Evolutionary conservation across 805 yeast species (phyloP).

Genomic region (Schwanniomyces pseudopolymorphus): DNA sequence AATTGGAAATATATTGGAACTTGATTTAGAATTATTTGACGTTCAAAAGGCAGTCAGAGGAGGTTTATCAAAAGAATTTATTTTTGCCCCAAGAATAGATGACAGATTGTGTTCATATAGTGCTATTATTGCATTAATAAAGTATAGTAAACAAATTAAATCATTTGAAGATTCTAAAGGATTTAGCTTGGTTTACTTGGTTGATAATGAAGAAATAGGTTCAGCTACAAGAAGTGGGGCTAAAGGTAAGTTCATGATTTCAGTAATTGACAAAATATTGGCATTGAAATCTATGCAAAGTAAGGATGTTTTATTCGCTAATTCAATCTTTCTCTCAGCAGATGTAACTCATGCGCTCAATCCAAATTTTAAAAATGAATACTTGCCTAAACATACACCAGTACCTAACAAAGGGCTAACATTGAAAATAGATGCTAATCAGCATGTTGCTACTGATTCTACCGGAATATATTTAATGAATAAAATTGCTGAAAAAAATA

Average conservation of each 20-base stretch:
- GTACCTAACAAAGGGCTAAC: slow-evolving; percentile 39
- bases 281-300: slow-evolving; percentile 3
- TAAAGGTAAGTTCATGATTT: slow-evolving; percentile 29
- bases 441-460: slow-evolving; percentile 39
- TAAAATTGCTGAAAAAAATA: slow-evolving; percentile 20
- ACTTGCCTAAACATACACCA: slow-evolving; percentile 34
- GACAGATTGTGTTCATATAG: slow-evolving; percentile 81
- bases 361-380: slow-evolving; percentile 36
- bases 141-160: slow-evolving; percentile 14
- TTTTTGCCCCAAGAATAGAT: slow-evolving; percentile 81
- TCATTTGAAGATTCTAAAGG: slow-evolving; percentile 23
- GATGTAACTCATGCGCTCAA: slow-evolving; percentile 45
- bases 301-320: slow-evolving; percentile 20
- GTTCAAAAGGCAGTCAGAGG: slow-evolving; percentile 78
- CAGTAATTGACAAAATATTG: slow-evolving; percentile 12
- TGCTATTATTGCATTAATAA: slow-evolving; percentile 60
- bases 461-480: slow-evolving; percentile 25
- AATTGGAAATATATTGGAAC: slow-evolving; percentile 61
- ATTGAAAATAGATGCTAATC: slow-evolving; percentile 36
- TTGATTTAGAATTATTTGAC: slow-evolving; percentile 79
- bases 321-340: slow-evolving; percentile 37
- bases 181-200: slow-evolving; percentile 30
- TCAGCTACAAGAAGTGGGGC: slow-evolving; percentile 41
- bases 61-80: slow-evolving; percentile 73
- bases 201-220: slow-evolving; percentile 45